phyloP scores from a whole-genome alignment of 192 early-diverging fungal genomes.

The Backusella parvicylindrica region DNA sequence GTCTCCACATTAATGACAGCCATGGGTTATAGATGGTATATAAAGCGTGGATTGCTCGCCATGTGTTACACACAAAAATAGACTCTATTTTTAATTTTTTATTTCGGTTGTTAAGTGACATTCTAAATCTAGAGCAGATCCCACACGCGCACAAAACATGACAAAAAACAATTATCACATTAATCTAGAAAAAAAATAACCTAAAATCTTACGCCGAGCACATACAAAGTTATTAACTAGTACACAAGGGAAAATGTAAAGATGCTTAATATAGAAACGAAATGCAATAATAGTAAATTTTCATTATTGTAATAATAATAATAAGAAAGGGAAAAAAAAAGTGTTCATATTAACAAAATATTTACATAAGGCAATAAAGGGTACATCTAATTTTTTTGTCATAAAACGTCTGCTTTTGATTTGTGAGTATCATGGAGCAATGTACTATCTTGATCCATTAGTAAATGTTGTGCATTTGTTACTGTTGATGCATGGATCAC shows the following conservation, averaged over 20 bases:
- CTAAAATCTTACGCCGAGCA: neutral
- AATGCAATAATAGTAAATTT: neutral
- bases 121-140: constrained; percentile 1
- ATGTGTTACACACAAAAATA: neutral
- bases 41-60: neutral
- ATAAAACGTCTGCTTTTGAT: neutral
- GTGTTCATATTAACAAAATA: neutral
- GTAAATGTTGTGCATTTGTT: neutral
- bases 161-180: neutral
- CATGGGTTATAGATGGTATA: neutral
- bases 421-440: neutral
- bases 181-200: neutral
- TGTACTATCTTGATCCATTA: neutral
- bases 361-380: neutral
- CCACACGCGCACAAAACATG: neutral
- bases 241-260: neutral
- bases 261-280: neutral
- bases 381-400: neutral
- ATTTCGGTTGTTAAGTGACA: neutral
- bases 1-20: neutral
- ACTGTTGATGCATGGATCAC: constrained; percentile 1
- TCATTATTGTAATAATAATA: neutral
- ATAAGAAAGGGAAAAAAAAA: neutral
- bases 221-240: neutral
- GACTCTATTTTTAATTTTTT: constrained; percentile 1